Evolutionary conservation across 1,284 basidiomycete genomes (phyloP), one percentile per base, ranked within the genome.

Genomic region (Pseudozyma sp.): DNA sequence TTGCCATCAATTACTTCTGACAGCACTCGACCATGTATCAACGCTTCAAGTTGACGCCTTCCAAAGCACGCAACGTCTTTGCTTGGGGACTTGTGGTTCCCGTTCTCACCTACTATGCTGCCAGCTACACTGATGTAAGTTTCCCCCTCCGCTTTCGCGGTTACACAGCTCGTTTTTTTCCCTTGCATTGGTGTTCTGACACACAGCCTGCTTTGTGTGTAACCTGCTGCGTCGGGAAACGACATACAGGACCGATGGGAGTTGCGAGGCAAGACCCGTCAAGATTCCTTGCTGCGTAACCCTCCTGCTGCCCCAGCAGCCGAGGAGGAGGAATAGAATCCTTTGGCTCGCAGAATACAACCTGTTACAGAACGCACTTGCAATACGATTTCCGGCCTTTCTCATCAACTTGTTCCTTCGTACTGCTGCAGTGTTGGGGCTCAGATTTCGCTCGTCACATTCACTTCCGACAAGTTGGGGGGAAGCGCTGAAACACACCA

Each of bases 1-100:
- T 35, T 18, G 36, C 51, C 12, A 52, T 40, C 21, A 3, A n/a
- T 12, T 21, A 16, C 16, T 4, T 6, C 35, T 34, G 18, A 31
- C 43, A 59, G 56, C 81, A 83, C 73, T 75, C 77, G 59, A 78
- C 81, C 49, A 83, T 83, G 81, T 83, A 83, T 73, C 70, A 76
- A 54, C 72, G 80, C 31, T 83, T 83, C 75, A 75, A 76, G 44
- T 57, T 81, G 54, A 83, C 81, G 31, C 49, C 74, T 0, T 59
- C 70, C 21, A 80, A 80, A 40, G 61, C 77, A 35, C 72, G 76
- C 21, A 40, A 50, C 19, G 58, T 80, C 40, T 25, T 78, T 14
- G 35, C 80, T 21, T 81, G 75, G 77, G 81, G 76, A 18, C 19
- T 80, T 31, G 58, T 70, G 21, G 67, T 83, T 5, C 81, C 81